Percentiles rank a stretch among this genome's conserved stretches.
These are phyloP conservation scores for Ceratobasidium sp. DNA, from an alignment of 1,284 basidiomycete genomes.

Conservation along the genomic window DNA sequence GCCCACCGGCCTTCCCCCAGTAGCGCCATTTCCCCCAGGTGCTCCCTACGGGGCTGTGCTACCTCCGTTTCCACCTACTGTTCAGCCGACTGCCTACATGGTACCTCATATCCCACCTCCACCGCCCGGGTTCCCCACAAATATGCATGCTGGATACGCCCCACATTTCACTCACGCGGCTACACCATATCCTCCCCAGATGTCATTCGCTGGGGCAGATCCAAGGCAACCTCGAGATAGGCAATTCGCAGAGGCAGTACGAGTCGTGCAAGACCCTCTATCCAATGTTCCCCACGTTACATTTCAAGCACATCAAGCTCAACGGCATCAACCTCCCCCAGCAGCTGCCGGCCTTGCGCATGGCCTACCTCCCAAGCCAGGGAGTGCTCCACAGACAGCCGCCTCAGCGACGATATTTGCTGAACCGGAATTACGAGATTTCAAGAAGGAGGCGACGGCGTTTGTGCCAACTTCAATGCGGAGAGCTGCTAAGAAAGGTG, in stretches of 20 bases:
- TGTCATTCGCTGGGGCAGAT: constrained; percentile 4
- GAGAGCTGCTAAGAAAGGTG: constrained; percentile 40
- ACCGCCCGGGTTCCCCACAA: constrained; percentile 41
- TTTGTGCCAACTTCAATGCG: constrained; percentile 72
- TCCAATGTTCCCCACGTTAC: constrained; percentile 48
- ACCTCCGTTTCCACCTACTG: constrained; percentile 43
- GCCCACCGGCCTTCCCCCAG: constrained; percentile 26
- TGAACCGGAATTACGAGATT: constrained; percentile 82
- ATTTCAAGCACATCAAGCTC: constrained; percentile 48
- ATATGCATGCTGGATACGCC: constrained; percentile 30
- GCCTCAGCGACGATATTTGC: constrained; percentile 76
- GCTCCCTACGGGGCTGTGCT: constrained; percentile 40
- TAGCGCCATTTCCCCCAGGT: constrained; percentile 44
- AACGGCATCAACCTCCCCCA: constrained; percentile 43
- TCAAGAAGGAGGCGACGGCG: constrained; percentile 89
- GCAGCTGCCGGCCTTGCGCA: constrained; percentile 3
- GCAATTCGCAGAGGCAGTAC: constrained; percentile 43
- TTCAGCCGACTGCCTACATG: constrained; percentile 21
- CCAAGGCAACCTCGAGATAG: constrained; percentile 32
- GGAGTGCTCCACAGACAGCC: constrained; percentile 44
- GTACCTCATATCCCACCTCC: constrained; percentile 38
- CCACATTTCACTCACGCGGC: constrained; percentile 35
- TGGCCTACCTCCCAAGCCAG: constrained; percentile 30
- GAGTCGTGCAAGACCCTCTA: constrained; percentile 49
- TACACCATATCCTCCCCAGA: constrained; percentile 37